A percentile compares a stretch with the other conserved stretches of the same genome.
phyloP scores from a whole-genome alignment of 345 rosid species.

The Aquilaria sinensis region DNA sequence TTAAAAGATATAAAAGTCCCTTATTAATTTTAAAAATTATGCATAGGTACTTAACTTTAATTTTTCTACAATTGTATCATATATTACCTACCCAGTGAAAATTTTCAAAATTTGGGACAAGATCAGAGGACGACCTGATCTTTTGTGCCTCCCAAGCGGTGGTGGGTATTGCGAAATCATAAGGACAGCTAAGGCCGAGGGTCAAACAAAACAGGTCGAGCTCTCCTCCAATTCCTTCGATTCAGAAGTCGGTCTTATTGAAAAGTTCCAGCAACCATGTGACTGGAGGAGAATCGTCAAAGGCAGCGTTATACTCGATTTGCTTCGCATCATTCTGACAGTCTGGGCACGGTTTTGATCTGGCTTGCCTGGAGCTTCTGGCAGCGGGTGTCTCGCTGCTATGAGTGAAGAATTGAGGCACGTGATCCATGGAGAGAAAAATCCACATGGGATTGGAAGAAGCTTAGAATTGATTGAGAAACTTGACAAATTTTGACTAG shows the following conservation, averaged over 20 bases:
- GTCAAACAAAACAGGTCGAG: constrained; percentile 47
- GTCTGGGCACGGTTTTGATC: constrained; percentile 30
- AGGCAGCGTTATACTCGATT: constrained; percentile 46
- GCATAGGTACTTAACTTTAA: too few species aligned
- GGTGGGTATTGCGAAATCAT: constrained; percentile 55
- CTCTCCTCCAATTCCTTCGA: constrained; percentile 55
- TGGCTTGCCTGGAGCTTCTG: constrained; percentile 22
- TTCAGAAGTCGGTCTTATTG: constrained; percentile 56
- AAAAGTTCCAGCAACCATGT: constrained; percentile 52
- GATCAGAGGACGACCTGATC: constrained; percentile 50
- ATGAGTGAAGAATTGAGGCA: constrained; percentile 35
- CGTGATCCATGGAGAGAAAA: constrained; percentile 38
- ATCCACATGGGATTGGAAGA: constrained; percentile 29
- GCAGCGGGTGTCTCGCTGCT: constrained; percentile 18
- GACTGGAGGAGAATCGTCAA: constrained; percentile 25
- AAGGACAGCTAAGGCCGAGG: constrained; percentile 55
- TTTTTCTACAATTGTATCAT: too few species aligned
- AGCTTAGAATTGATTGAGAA: too few species aligned
- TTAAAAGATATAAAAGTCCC: too few species aligned
- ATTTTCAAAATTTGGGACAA: constrained; percentile 23
- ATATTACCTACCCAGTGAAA: constrained; percentile 1
- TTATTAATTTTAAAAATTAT: too few species aligned
- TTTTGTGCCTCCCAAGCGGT: constrained; percentile 61
- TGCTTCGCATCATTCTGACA: constrained; percentile 51
- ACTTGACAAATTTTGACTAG: too few species aligned